These are phyloP conservation scores for Collariella sp. DNA, from an alignment of 495 filamentous ascomycete species.

Conservation along the genomic window DNA sequence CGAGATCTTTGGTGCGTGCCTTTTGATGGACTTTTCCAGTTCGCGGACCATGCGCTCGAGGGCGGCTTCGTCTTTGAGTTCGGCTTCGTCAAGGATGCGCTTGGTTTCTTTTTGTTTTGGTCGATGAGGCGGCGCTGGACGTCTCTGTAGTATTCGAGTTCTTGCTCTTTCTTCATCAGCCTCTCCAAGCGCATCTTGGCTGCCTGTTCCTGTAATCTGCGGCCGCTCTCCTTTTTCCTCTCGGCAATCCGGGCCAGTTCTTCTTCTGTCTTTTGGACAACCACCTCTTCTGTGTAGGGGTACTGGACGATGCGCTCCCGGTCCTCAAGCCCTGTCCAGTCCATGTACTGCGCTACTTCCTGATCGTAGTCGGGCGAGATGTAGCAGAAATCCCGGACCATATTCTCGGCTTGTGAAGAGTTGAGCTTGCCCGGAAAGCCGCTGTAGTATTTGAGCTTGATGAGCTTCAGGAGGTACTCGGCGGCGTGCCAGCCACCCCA, in stretches of 20 bases:
- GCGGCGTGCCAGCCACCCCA: slow-evolving; percentile 88
- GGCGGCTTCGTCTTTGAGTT: slow-evolving; percentile 79
- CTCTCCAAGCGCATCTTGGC: slow-evolving; percentile 94
- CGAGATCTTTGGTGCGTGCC: slow-evolving; percentile 88
- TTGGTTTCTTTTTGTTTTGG: slow-evolving; percentile 78
- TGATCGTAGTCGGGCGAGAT: slow-evolving; percentile 72
- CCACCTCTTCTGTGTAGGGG: slow-evolving; percentile 82
- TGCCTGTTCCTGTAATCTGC: slow-evolving; percentile 88
- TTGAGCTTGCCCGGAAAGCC: slow-evolving; percentile 74
- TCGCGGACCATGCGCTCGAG: slow-evolving; percentile 76
- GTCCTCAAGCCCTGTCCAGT: slow-evolving; percentile 83
- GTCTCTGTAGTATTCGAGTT: slow-evolving; percentile 86
- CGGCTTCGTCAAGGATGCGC: slow-evolving; percentile 76
- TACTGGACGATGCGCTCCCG: slow-evolving; percentile 84
- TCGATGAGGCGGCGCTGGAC: slow-evolving; percentile 56
- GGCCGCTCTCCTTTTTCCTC: slow-evolving; percentile 83
- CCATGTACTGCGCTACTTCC: slow-evolving; percentile 65
- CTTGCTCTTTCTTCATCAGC: slow-evolving; percentile 88
- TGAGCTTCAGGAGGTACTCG: slow-evolving; percentile 82
- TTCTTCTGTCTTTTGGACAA: slow-evolving; percentile 84
- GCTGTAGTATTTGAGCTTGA: slow-evolving; percentile 85
- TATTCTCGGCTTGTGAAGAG: slow-evolving; percentile 72
- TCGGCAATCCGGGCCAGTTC: slow-evolving; percentile 83
- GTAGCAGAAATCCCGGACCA: slow-evolving; percentile 86
- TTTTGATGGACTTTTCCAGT: slow-evolving; percentile 77